Evolutionary conservation across 2,329 filamentous ascomycete genomes (phyloP), one percentile per base, ranked within the genome.

Genomic region (Botrytis aclada): DNA sequence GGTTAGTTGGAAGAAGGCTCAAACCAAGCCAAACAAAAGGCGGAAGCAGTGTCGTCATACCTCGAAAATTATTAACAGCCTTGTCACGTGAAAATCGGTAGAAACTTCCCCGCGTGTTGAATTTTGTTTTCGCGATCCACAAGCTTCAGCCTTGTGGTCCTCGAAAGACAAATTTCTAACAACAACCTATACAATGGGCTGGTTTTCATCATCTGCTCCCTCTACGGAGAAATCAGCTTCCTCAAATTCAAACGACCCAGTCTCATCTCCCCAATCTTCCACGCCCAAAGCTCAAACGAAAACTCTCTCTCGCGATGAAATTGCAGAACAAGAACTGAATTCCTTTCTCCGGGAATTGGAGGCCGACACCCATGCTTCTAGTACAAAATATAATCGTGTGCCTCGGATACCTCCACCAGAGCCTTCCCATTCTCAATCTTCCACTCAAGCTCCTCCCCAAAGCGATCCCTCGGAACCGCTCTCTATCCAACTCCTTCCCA

Each of bases 401-500:
- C 71, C 78, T 43, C 71, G 54, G 22, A 45, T 37, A 82, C 67
- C 60, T 71, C 65, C 65, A 37, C 41, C 65, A 47, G 54, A 56
- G 34, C 72, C 67, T 62, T 61, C 65, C 37, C 56, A 54, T 58
- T 41, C 47, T 16, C 64, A 29, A 12, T 29, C 47, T 1, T 69
- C 65, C 10, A 41, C 22, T n/a, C 34, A 56, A 58, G 39, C 47
- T 20, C 41, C 82, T 72, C 54, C 69, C 47, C 65, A 45, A 54
- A 70, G 39, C 60, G 51, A 41, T 71, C 58, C 70, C 54, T 65
- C 54, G 39, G 81, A 82, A 63, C 82, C 86, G 73, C 82, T 92
- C 73, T 88, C 90, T 77, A 89, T 93, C 76, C 88, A 90, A 75
- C 86, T 93, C 69, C 92, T 96, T 75, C 93, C 94, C 0, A 90